phyloP scores from a whole-genome alignment of 305 asterid species.

The Fraxinus albicans region DNA sequence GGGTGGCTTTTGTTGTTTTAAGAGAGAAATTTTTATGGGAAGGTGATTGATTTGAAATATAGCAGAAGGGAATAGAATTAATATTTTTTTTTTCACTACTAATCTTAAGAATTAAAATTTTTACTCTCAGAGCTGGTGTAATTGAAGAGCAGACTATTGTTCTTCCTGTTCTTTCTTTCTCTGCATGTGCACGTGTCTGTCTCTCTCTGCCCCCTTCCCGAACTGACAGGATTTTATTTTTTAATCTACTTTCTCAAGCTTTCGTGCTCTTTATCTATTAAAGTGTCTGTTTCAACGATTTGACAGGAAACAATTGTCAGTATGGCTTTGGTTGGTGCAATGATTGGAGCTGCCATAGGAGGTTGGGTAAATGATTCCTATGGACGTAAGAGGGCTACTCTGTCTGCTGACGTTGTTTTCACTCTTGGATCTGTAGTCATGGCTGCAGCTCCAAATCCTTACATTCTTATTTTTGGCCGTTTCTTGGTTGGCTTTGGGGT shows the following conservation, averaged over 20 bases:
- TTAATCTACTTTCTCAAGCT: not conserved
- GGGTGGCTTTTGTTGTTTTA: not conserved
- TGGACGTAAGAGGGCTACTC: conserved; percentile 93
- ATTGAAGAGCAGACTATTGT: not conserved
- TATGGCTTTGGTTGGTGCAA: conserved; percentile 97
- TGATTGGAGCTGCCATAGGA: conserved; percentile 85
- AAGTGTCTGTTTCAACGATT: conserved; percentile 4
- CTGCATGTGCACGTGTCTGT: not conserved
- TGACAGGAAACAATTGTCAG: conserved; percentile 94
- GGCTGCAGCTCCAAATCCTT: conserved; percentile 87
- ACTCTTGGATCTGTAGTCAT: conserved; percentile 69
- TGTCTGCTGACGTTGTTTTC: conserved; percentile 84
- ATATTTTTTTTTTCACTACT: not conserved
- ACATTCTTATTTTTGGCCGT: conserved; percentile 78
- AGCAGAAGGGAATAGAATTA: not conserved
- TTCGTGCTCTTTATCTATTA: not conserved
- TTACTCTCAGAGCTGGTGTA: not conserved
- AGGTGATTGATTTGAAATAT: conserved; percentile 8
- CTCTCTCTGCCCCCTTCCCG: not conserved
- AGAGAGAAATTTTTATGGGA: not conserved
- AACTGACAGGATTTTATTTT: not conserved
- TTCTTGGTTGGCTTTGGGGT: conserved; percentile 84
- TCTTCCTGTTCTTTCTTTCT: not conserved
- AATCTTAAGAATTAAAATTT: not conserved
- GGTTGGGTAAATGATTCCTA: conserved; percentile 87